Evolutionary conservation across 2,329 filamentous ascomycete genomes (phyloP).

Genomic region (Penicillium sp.): DNA sequence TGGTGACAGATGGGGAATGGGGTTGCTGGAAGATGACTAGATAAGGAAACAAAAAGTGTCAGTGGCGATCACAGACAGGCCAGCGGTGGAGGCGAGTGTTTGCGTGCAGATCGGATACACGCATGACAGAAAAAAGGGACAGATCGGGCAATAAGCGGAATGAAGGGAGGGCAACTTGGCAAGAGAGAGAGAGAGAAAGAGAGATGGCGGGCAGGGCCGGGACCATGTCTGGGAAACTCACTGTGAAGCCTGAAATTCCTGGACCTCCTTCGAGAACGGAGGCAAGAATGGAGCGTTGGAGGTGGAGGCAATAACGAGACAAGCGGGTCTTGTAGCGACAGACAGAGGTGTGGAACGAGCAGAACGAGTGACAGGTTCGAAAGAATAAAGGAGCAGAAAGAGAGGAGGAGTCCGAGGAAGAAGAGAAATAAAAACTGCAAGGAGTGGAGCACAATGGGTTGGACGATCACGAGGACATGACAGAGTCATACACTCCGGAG

Average conservation of each 20-base stretch:
- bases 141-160: slow-evolving; percentile 11
- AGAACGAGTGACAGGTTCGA: not conserved
- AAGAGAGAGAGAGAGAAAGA: not conserved
- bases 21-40: not conserved
- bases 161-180: slow-evolving; percentile 14
- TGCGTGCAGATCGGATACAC: not conserved
- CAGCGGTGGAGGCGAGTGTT: not conserved
- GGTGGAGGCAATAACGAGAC: not conserved
- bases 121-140: slow-evolving; percentile 3
- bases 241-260: slow-evolving; percentile 2
- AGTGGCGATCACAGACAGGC: not conserved
- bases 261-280: slow-evolving; percentile 4
- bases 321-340: slow-evolving; percentile 6
- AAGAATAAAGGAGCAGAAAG: slow-evolving; percentile 1
- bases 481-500: too few relatives aligned
- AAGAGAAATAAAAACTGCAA: slow-evolving; percentile 8
- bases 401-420: slow-evolving; percentile 6
- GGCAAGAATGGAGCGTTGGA: not conserved
- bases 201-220: not conserved
- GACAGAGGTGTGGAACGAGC: not conserved
- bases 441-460: not conserved
- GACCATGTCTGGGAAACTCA: slow-evolving; percentile 15
- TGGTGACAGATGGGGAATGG: not conserved
- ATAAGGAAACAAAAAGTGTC: not conserved
- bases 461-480: slow-evolving; percentile 1